These are phyloP conservation scores for Komagataella phaffii DNA, from an alignment of 805 yeast genomes.

Conservation along the genomic window DNA sequence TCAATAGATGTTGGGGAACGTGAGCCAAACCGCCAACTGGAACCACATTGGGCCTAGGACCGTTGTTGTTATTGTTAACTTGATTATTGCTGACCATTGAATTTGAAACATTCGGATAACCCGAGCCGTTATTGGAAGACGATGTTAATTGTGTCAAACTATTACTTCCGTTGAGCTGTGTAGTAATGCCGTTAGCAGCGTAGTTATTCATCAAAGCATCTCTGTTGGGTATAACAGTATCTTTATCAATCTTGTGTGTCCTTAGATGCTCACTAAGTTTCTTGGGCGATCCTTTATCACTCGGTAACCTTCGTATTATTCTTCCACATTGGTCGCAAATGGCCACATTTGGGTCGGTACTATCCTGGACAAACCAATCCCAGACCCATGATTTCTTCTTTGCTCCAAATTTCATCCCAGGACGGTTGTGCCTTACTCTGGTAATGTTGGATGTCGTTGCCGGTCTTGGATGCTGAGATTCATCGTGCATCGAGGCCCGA, in stretches of 20 bases:
- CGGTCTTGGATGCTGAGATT: not conserved
- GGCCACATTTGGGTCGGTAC: conserved; percentile 31
- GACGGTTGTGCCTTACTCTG: conserved; percentile 1
- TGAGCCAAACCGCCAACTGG: conserved; percentile 2
- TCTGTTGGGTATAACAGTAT: conserved; percentile 26
- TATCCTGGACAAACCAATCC: conserved; percentile 46
- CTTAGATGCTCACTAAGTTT: conserved; percentile 42
- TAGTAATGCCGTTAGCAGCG: not conserved
- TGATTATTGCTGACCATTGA: not conserved
- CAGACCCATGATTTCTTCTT: conserved; percentile 52
- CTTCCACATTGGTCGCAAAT: conserved; percentile 42
- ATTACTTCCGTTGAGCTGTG: not conserved
- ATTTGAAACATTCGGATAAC: not conserved
- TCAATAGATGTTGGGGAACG: conserved; percentile 4
- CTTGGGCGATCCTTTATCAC: conserved; percentile 48
- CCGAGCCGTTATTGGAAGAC: not conserved
- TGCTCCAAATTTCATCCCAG: conserved; percentile 32
- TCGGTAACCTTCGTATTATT: conserved; percentile 28
- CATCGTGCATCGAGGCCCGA: not conserved
- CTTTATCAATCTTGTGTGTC: conserved; percentile 34
- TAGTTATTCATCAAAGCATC: conserved; percentile 15
- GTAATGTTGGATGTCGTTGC: not conserved
- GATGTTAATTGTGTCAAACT: not conserved
- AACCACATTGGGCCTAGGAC: not conserved
- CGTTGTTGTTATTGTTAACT: not conserved